Conservation (phyloP, 768 basidiomycete genomes). For the Auricularia sp. region DNA sequence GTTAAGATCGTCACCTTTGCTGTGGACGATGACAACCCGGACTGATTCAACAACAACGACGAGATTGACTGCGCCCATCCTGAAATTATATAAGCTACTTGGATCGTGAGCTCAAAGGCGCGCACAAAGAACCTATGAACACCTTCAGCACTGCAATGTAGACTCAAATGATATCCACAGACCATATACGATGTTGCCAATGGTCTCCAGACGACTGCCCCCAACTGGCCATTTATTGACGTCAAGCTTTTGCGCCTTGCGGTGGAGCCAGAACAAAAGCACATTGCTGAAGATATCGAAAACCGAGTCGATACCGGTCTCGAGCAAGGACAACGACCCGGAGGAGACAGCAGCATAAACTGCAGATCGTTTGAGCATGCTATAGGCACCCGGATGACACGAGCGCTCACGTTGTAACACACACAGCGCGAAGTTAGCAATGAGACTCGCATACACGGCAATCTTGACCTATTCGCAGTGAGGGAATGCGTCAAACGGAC, state of each 20-base stretch:
- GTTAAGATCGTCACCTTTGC: constrained; percentile 33
- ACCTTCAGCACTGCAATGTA: too few species aligned
- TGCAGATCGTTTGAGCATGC: not conserved
- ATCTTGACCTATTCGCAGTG: constrained; percentile 57
- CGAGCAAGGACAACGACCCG: constrained; percentile 73
- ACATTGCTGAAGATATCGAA: constrained; percentile 79
- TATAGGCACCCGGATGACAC: too few species aligned
- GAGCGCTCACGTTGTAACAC: constrained; percentile 53
- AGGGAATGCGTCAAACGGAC: not conserved
- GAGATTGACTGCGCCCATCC: constrained; percentile 87
- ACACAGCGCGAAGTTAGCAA: constrained; percentile 63
- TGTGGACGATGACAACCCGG: constrained; percentile 53
- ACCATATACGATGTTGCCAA: constrained; percentile 85
- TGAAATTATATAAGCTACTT: constrained; percentile 17
- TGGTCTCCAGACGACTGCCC: constrained; percentile 81
- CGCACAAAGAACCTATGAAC: not conserved
- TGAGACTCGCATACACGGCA: constrained; percentile 76
- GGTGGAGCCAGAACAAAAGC: constrained; percentile 70
- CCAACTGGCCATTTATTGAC: constrained; percentile 85
- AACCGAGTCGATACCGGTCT: constrained; percentile 81
- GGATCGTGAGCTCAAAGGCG: not conserved
- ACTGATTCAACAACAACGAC: constrained; percentile 84
- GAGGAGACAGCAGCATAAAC: constrained; percentile 90
- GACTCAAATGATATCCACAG: constrained; percentile 7
- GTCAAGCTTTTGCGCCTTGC: constrained; percentile 61